phyloP scores from a whole-genome alignment of 2,329 filamentous ascomycete species.

The Aspergillus sp. region DNA sequence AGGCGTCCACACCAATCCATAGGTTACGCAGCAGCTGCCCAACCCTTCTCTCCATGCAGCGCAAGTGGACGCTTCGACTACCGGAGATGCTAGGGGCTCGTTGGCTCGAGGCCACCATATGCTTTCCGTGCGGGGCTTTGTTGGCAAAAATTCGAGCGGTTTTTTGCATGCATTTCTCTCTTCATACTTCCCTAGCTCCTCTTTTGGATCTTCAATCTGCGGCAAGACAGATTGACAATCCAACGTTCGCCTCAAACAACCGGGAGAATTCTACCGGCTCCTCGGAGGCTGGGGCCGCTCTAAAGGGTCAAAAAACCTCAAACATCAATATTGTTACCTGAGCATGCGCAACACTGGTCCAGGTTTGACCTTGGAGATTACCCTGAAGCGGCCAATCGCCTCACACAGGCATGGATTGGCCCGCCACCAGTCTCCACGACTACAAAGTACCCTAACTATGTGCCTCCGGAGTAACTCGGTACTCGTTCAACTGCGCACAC shows the following conservation, averaged over 20 bases:
- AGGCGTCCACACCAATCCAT: constrained; percentile 18
- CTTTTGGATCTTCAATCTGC: constrained; percentile 4
- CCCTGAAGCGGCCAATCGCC: neutral
- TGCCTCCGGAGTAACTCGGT: neutral
- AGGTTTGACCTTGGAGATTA: neutral
- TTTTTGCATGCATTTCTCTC: constrained; percentile 13
- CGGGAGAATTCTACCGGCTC: constrained; percentile 5
- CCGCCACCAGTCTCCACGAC: neutral
- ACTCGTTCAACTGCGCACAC: neutral
- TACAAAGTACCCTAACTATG: neutral
- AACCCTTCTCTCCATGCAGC: constrained; percentile 18
- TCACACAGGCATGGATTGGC: neutral
- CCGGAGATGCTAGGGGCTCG: constrained; percentile 20
- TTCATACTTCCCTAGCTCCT: constrained; percentile 10
- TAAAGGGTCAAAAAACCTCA: neutral
- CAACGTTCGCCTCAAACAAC: constrained; percentile 9
- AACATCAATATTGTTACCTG: neutral
- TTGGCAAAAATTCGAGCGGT: constrained; percentile 9
- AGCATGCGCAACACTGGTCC: neutral
- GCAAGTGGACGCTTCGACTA: neutral
- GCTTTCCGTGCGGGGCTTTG: constrained; percentile 10
- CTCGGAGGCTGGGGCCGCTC: constrained; percentile 3
- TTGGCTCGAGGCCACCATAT: constrained; percentile 18
- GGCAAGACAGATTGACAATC: constrained; percentile 6
- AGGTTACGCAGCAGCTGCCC: constrained; percentile 22